Evolutionary conservation across 2,329 filamentous ascomycete species (phyloP), one percentile per base, ranked within the genome.

Genomic region (Simplicillium aogashimaense): DNA sequence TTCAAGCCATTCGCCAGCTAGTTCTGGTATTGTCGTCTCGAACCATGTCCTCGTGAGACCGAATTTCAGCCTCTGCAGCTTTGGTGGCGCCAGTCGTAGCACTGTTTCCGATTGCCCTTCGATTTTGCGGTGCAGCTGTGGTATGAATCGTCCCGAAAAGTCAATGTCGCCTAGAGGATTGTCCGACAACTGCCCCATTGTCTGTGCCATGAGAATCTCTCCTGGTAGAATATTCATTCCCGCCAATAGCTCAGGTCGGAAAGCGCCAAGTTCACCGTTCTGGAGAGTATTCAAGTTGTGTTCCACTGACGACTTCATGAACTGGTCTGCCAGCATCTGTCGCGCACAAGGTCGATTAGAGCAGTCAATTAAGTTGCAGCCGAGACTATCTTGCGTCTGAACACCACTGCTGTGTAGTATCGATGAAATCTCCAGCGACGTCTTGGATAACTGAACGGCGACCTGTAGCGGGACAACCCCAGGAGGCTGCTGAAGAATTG

Each of bases 1-100:
- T 29, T 43, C 41, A 30, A 43, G 41, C 41, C 41, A 43, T 34
- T 43, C 37, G 18, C 41, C 41, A 3, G 28, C 29, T 8, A 43
- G 34, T 13, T 37, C 33, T 2, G 41, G 41, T 15, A 43, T n/a
- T 14, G 38, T 34, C 14, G 41, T 39, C 10, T 39, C 41, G 33
- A 43, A 36, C 36, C 32, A 39, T 10, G 41, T 43, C 5, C 41
- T 32, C 14, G 41, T 43, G 17, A 39, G 34, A 16, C 41, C 41
- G 34, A n/a, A 43, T n/a, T 36, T 20, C 16, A 43, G 34, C 11
- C 37, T 33, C 20, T 43, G 41, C 29, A 43, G 36, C 14, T 39
- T 36, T 3, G 41, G 41, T 29, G 41, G 41, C 4, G 41, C 37
- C 16, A 39, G 33, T 3, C 41, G 37, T 4, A 43, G 29, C 7